phyloP scores from a whole-genome alignment of 1,139 yeast genomes.

The Candida sp. region DNA sequence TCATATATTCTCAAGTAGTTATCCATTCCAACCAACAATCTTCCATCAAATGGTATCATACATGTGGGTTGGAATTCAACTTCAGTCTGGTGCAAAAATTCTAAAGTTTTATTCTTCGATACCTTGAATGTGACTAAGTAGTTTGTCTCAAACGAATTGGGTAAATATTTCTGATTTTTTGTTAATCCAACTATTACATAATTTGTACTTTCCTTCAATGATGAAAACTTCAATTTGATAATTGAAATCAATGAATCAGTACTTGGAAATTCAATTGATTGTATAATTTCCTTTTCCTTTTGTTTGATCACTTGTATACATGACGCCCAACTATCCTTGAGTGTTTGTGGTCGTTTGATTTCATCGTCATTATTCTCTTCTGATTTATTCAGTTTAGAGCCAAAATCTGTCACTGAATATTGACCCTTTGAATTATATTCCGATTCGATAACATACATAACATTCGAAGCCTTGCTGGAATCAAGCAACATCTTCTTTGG shows the following conservation, averaged over 20 bases:
- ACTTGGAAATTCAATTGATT: conserved; percentile 36
- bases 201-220: conserved; percentile 20
- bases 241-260: conserved; percentile 38
- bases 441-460: conserved; percentile 42
- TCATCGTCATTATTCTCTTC: conserved; percentile 19
- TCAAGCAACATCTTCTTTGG: conserved; percentile 46
- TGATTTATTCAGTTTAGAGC: conserved; percentile 6
- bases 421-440: conserved; percentile 40
- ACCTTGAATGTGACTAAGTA: conserved; percentile 45
- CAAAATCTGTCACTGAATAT: conserved; percentile 9
- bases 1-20: conserved; percentile 61
- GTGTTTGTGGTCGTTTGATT: conserved; percentile 11
- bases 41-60: conserved; percentile 56
- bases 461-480: conserved; percentile 11
- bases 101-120: conserved; percentile 24
- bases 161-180: conserved; percentile 30
- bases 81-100: conserved; percentile 60
- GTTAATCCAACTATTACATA: conserved; percentile 51
- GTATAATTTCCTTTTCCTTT: conserved; percentile 28
- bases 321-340: conserved; percentile 43
- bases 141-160: conserved; percentile 26
- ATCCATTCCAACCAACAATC: conserved; percentile 58
- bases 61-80: conserved; percentile 50
- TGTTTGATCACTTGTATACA: conserved; percentile 51
- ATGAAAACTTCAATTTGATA: conserved; percentile 17